Percentiles rank a stretch among this genome's conserved stretches.
Conservation (phyloP, 1,284 basidiomycete species). For the Acaromyces ingoldii region DNA sequence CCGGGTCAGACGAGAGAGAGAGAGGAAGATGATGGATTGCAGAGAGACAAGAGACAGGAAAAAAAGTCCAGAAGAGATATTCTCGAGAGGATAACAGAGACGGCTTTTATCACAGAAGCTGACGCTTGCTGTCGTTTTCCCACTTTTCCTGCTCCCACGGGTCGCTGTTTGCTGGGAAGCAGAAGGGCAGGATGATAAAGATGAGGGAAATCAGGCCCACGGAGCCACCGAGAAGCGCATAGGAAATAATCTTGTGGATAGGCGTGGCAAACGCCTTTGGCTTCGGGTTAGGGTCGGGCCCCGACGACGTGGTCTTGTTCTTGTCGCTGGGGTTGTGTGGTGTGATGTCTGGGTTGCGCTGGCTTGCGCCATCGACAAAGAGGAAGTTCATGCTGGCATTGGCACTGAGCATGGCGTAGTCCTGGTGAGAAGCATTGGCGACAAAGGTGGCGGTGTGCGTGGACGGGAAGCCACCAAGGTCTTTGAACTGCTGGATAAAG, state of each 20-base stretch:
- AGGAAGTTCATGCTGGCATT: constrained; percentile 29
- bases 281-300: constrained; percentile 4
- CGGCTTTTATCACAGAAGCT: not conserved
- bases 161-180: constrained; percentile 33
- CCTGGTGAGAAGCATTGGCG: constrained; percentile 37
- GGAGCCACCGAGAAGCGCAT: constrained; percentile 33
- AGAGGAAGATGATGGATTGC: too few species aligned
- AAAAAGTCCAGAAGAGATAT: not conserved
- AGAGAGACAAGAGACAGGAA: too few species aligned
- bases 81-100: not conserved
- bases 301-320: constrained; percentile 8
- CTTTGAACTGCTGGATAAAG: constrained; percentile 18
- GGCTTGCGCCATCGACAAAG: constrained; percentile 20
- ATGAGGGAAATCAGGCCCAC: constrained; percentile 23
- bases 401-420: constrained; percentile 41
- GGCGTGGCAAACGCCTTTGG: constrained; percentile 37
- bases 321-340: constrained; percentile 33
- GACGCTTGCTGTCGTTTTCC: constrained; percentile 7
- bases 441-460: constrained; percentile 39
- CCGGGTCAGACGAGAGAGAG: too few species aligned
- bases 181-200: constrained; percentile 36
- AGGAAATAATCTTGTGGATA: constrained; percentile 35
- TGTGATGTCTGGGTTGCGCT: constrained; percentile 20
- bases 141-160: constrained; percentile 13
- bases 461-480: constrained; percentile 18